Evolutionary conservation across 169 alveolate genomes (phyloP).

Genomic region (Plasmodium yoelii): DNA sequence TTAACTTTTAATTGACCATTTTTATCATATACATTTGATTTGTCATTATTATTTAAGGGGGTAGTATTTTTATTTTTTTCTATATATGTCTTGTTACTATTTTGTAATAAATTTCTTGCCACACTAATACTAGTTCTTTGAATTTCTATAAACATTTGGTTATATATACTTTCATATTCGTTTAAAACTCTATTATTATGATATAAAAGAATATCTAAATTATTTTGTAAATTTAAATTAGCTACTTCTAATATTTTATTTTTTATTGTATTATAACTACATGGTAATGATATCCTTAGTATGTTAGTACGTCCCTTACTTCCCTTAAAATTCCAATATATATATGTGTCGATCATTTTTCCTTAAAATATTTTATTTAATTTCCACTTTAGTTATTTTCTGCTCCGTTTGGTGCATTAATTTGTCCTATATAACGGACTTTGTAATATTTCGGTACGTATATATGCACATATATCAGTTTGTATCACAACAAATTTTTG

Average conservation of each 20-base stretch:
- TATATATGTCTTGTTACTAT: constrained; percentile 36
- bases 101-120: constrained; percentile 25
- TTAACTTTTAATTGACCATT: not conserved
- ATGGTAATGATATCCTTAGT: constrained; percentile 60
- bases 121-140: constrained; percentile 53
- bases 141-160: constrained; percentile 53
- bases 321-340: constrained; percentile 69
- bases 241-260: constrained; percentile 45
- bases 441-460: no score
- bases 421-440: not conserved
- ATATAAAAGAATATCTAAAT: constrained; percentile 52
- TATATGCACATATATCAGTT: no score
- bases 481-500: no score
- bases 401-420: not conserved
- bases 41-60: not conserved
- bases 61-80: constrained; percentile 48
- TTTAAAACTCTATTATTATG: constrained; percentile 53
- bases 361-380: not conserved
- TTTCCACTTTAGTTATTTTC: not conserved
- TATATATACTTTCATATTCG: constrained; percentile 71
- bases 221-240: constrained; percentile 43
- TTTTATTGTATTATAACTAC: constrained; percentile 67
- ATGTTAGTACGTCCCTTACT: constrained; percentile 48
- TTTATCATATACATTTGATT: constrained; percentile 3
- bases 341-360: constrained; percentile 52